These are phyloP conservation scores for Teratosphaeria epicoccoides DNA, from an alignment of 2,329 filamentous ascomycete species.

Conservation along the genomic window DNA sequence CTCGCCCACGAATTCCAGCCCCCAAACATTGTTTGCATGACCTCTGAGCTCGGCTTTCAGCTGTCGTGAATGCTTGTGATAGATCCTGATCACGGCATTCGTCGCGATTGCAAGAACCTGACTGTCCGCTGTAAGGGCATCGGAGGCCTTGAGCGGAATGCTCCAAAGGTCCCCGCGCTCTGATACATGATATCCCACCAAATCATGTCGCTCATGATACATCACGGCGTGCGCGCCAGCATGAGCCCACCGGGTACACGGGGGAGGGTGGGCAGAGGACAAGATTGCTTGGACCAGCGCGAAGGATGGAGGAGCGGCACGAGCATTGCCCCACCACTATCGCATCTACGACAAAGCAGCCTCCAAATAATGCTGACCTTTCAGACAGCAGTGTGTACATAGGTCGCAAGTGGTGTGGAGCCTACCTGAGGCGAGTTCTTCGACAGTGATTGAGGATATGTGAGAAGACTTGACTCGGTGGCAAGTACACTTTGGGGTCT, in stretches of 20 bases:
- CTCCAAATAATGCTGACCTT: no score
- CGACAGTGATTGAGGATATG: no score
- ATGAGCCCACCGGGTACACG: no score
- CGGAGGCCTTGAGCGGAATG: neutral
- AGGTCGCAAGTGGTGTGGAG: neutral
- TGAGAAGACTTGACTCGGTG: neutral
- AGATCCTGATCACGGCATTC: neutral
- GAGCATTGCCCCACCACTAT: neutral
- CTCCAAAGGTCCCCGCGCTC: neutral
- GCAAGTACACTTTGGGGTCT: neutral
- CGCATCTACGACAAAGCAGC: neutral
- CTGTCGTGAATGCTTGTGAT: neutral
- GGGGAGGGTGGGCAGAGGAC: neutral
- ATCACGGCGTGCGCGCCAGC: no score
- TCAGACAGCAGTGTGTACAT: no score
- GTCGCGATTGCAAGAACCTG: neutral
- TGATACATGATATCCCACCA: no score
- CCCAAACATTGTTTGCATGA: neutral
- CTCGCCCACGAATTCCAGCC: neutral
- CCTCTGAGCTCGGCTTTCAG: neutral
- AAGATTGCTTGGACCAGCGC: neutral
- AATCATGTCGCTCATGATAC: no score
- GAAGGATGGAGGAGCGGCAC: neutral
- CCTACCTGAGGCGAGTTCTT: no score
- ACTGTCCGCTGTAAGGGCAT: neutral